A percentile compares a stretch with the other conserved stretches of the same genome.
Conservation (phyloP, 2,329 filamentous ascomycete species). For the Penicillium vulpinum region DNA sequence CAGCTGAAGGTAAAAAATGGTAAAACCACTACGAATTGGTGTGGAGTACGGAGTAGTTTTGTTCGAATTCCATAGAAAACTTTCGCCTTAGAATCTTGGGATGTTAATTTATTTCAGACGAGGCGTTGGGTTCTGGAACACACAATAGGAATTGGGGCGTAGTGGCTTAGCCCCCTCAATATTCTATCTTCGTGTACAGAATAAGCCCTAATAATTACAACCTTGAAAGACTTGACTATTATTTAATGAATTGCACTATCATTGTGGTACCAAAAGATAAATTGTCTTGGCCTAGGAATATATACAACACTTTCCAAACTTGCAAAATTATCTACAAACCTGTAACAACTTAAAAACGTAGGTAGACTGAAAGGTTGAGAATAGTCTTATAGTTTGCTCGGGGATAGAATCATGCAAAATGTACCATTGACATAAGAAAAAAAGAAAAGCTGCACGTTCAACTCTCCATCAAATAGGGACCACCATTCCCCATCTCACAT, state of each 20-base stretch:
- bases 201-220: not conserved
- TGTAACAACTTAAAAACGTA: not conserved
- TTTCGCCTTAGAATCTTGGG: not conserved
- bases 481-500: constrained; percentile 20
- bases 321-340: not conserved
- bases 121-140: constrained; percentile 4
- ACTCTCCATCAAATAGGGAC: constrained; percentile 21
- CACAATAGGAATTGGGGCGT: not conserved
- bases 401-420: constrained; percentile 19
- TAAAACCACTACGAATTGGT: not conserved
- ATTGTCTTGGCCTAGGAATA: not conserved
- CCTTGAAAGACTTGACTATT: not conserved
- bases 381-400: not conserved
- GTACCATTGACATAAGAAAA: constrained; percentile 16
- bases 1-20: not conserved
- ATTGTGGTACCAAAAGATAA: not conserved
- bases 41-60: not conserved
- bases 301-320: not conserved
- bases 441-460: constrained; percentile 24
- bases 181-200: not conserved
- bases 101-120: constrained; percentile 9
- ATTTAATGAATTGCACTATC: not conserved
- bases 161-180: not conserved
- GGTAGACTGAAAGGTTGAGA: not conserved
- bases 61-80: not conserved